Base-by-base conservation (phyloP, 2,329 filamentous ascomycete species). In the Aspergillus pseudotamarii region DNA sequence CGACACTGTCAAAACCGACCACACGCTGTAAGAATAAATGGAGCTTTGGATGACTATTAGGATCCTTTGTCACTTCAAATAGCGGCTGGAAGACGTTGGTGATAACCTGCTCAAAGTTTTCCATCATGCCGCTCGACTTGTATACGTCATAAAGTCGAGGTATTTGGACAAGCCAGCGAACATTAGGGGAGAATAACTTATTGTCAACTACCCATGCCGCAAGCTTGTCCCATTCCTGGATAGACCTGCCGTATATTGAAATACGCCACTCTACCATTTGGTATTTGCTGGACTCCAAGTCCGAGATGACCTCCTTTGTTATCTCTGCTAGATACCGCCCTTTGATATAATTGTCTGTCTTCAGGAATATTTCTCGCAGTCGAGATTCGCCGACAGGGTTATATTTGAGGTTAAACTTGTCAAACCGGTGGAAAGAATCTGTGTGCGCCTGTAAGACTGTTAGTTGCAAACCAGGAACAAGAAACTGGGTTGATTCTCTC, bases 181-280 rank as follows among this genome's bases (percentile, higher is more conserved):
- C 92, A 75, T 99, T 99, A 75, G 95, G 94, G 2, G 94, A 98
- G 79, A 97, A 97, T 48, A 99, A 85, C 80, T 97, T 98, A 83
- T 98, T 97, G 81, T 98, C 94, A 19, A 98, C 89, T 9, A 99
- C 93, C 95, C 95, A 99, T 3, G 91, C 92, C 4, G 95, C 95
- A 58, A 99, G 87, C 75, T 96, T 99, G 74, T 98, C 94, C 95
- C 95, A 99, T 78, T 99, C 95, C 66, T 96, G 90, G 46, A 96
- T 85, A 3, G 91, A 91, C 75, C 93, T 91, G 66, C 95, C 95
- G 73, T 99, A 99, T 67, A 99, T 93, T 28, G 94, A 97, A 69
- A 99, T 97, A 50, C 95, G 93, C 94, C 96, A 99, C 81, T 99
- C 95, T 1, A 95, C 95, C 91, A 99, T 97, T 77, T 99, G 95